Evolutionary conservation across 148 eudicot species (phyloP), one percentile per base, ranked within the genome.

Genomic region (Spergularia bocconei): DNA sequence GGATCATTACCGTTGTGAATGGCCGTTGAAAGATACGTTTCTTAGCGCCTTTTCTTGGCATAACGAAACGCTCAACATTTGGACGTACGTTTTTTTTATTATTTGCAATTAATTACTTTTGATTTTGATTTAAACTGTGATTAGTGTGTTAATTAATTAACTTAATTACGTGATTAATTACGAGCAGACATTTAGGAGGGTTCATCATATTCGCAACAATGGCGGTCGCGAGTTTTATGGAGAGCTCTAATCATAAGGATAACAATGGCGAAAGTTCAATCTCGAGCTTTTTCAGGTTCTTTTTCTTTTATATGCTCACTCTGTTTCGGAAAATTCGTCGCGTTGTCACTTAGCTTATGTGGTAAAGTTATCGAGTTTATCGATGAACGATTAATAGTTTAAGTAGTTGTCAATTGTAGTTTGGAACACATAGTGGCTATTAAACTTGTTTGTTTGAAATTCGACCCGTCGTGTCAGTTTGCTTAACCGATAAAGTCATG

Each of bases 11-110:
- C 80, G 98, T 23, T 91, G 93, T 17, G 96, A 94, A 75, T 94
- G 98, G 98, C 88, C 98, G n/a, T 80, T 91, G 83, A 94, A 90
- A 70, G 91, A 91, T 25, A 85, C 89, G 29, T 36, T 87, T 57
- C 75, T 84, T 16, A 91, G 97, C 86, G 78, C 89, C 38, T 94
- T 94, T 85, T 71, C 84, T 12, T 86, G 86, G 93, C 98, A 94
- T 79, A 94, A 94, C 75, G 98, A 94, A 78, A 90, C 97, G 59
- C 88, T 94, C 55, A 94, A 94, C 50, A 81, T 94, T 52, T 93
- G 97, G 97, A 93, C 98, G 98, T 93, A 58, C 84, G 91, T 85
- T 74, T 47, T 9, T 19, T 8, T 17, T 11, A 19, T n/a, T 12
- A 8, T 15, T 16, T 62, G 13, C 14, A 10, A 17, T 50, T 53